Conservation (phyloP, 192 early-diverging fungal species). For the Rhizoclosmatium sp. region DNA sequence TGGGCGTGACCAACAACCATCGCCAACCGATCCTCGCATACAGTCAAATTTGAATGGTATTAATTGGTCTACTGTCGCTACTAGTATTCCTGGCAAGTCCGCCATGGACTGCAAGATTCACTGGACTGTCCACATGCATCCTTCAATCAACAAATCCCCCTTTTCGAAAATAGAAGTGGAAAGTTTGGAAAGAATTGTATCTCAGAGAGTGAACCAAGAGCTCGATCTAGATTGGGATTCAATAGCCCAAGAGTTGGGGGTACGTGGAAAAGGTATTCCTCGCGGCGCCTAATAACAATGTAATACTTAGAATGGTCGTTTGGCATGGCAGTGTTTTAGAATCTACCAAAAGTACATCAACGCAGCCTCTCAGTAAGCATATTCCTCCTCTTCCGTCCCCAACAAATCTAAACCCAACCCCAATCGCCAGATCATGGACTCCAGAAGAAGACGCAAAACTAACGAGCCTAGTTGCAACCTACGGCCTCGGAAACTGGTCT, state of each 20-base stretch:
- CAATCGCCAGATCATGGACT: constrained; percentile 29
- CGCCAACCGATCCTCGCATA: constrained; percentile 3
- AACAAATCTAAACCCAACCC: neutral
- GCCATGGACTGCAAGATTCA: constrained; percentile 25
- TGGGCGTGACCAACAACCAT: neutral
- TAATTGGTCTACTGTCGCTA: constrained; percentile 10
- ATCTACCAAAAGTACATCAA: constrained; percentile 32
- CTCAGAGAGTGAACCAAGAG: neutral
- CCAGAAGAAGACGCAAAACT: constrained; percentile 27
- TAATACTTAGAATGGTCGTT: constrained; percentile 9
- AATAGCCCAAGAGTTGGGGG: constrained; percentile 22
- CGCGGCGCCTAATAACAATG: neutral
- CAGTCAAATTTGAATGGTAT: neutral
- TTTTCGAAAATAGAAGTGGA: constrained; percentile 28
- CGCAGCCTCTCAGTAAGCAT: constrained; percentile 1
- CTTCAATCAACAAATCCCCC: neutral
- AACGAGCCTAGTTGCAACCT: neutral
- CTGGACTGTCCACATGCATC: neutral
- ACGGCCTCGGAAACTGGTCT: constrained; percentile 30
- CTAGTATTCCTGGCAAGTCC: neutral
- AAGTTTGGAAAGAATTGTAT: neutral
- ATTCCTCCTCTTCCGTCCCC: neutral
- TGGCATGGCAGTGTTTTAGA: constrained; percentile 29
- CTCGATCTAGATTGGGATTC: constrained; percentile 22
- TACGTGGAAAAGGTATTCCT: neutral